Evolutionary conservation across 1,284 basidiomycete species (phyloP), one percentile per base, ranked within the genome.

Genomic region (Ustilago tritici): DNA sequence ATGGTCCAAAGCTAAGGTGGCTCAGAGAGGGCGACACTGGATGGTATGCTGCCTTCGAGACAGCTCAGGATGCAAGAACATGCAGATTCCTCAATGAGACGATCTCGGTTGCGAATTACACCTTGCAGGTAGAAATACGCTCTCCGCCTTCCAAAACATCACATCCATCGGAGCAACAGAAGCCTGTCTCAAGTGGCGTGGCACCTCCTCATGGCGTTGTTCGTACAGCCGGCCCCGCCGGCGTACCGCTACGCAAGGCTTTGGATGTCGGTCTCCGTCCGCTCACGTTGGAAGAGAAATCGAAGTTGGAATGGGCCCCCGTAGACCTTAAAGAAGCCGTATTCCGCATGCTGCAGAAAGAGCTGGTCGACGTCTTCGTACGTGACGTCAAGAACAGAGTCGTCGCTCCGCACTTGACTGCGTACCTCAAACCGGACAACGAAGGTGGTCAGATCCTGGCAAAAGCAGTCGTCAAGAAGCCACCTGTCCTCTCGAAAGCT

Each of bases 371-470:
- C 3, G 78, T 90, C 57, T 88, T 95, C 59, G 88, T 91, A 85
- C 91, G 90, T 85, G 93, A 95, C 79, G 88, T 95, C 36, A 88
- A 89, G 79, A 91, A 91, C 49, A 89, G 90, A 9, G 85, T 93
- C 4, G 90, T 93, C 12, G 89, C 88, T 6, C 86, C 88, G 7
- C 90, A 91, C 46, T 79, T 93, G 53, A 87, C 89, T 70, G 88
- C 88, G 72, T 84, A 92, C 60, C 88, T 92, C 55, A 85, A 76
- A 34, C 61, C 79, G 84, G 19, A 89, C 89, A 76, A 88, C 89
- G 87, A 89, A 61, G 84, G 81, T 12, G 77, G 74, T 19, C 54
- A 63, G 40, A 61, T 72, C 17, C 49, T 84, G 15, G 72, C 72
- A 17, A 65, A 75, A 40, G 57, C 67, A 0, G 46, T 38, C 38